Evolutionary conservation across 2,329 filamentous ascomycete species (phyloP), one percentile per base, ranked within the genome.

Genomic region (Aspergillus caelatus): DNA sequence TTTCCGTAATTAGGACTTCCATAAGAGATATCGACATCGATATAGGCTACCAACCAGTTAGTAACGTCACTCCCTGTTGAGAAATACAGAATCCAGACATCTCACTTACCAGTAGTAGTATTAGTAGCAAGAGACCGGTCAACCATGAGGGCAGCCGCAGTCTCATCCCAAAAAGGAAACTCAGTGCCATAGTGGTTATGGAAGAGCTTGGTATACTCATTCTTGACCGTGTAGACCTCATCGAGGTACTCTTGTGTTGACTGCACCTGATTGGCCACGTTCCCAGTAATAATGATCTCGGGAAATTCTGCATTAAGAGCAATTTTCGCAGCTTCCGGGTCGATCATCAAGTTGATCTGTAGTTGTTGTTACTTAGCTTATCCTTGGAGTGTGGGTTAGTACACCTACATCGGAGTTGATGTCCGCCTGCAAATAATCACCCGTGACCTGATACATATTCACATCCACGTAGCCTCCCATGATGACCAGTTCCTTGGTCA

Each of bases 401-500:
- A 30, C 64, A 60, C 68, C 55, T 52, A 71, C 67, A 73, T 73
- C 72, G 11, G 67, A 73, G 57, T 71, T 71, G 41, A 72, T 62
- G 62, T 74, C 70, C 12, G 71, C 71, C 62, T 74, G 67, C 36
- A 67, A 50, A 10, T 71, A 36, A 34, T 66, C 68, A 4, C 74
- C 73, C 0, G 70, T 74, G 10, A 68, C 72, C 67, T 74, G 64
- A 45, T 77, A 67, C 52, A 81, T 70, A 28, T 77, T 80, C 6
- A 77, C 72, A 68, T 85, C 83, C 26, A 84, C 68, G 67, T 82
- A 84, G 2, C 82, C 70, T 53, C 83, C 82, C 82, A 85, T 85
- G 58, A 84, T 77, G 30, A 83, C 75, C 4, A 85, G 72, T 34
- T 81, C 80, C 67, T 81, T 83, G 6, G 81, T 77, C 55, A 81